A percentile compares a stretch with the other conserved stretches of the same genome.
Evolutionary conservation across 2,329 filamentous ascomycete genomes (phyloP).

Genomic region (Cercospora zeae-maydis): DNA sequence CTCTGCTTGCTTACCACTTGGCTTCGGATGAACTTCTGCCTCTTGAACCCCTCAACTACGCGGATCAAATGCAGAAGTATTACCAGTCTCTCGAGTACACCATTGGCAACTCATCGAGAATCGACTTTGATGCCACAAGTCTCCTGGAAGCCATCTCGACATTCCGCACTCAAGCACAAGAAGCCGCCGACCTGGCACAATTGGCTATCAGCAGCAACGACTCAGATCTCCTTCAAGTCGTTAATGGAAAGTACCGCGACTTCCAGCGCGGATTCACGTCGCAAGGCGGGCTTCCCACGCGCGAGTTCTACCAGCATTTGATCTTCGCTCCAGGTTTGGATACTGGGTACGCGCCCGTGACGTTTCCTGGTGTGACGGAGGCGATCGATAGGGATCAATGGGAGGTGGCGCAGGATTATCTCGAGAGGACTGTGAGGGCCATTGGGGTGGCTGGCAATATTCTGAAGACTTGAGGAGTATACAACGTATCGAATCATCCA

Average conservation of each 20-base stretch:
- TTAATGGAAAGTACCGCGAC: conserved; percentile 47
- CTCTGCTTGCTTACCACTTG: conserved; percentile 5
- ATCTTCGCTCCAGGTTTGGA: conserved; percentile 47
- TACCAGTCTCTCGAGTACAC: conserved; percentile 32
- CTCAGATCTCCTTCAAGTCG: conserved; percentile 35
- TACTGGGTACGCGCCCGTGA: conserved; percentile 65
- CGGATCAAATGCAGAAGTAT: conserved; percentile 38
- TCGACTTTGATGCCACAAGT: conserved; percentile 44
- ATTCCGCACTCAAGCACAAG: conserved; percentile 50
- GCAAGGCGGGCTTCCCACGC: conserved; percentile 45
- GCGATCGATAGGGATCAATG: conserved; percentile 32
- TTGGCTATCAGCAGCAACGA: conserved; percentile 19
- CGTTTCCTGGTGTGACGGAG: conserved; percentile 59
- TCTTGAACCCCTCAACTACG: conserved; percentile 44
- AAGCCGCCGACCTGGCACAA: conserved; percentile 17
- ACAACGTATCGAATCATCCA: too few species aligned
- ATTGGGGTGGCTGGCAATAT: conserved; percentile 24
- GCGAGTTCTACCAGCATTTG: conserved; percentile 47
- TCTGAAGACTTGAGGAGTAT: conserved; percentile 17
- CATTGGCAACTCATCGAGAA: conserved; percentile 41
- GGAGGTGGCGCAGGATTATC: not conserved
- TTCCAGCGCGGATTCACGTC: conserved; percentile 47
- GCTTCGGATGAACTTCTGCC: conserved; percentile 39
- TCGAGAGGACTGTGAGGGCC: conserved; percentile 2
- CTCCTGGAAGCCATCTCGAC: conserved; percentile 29